Conservation (phyloP, 225 moss, liverwort and hornwort species). For the Thuidium tamariscinum region DNA sequence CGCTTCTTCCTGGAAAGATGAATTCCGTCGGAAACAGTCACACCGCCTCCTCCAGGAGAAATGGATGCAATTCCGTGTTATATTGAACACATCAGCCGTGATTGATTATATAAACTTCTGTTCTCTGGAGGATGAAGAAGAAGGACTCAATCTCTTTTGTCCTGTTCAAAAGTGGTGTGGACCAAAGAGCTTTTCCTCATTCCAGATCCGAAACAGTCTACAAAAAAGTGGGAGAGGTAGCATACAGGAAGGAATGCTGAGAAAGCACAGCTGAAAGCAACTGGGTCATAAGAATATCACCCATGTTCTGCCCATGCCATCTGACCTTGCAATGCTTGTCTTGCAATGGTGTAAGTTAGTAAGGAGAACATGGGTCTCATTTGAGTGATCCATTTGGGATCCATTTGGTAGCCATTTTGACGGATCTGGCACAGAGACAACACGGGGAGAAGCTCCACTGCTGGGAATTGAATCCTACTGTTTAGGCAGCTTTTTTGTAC, state of each 20-base stretch:
- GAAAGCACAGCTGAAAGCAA: neutral
- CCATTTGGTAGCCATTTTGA: neutral
- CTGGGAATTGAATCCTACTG: neutral
- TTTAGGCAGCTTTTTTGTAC: neutral
- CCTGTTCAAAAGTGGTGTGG: too few relatives aligned
- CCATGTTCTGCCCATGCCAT: neutral
- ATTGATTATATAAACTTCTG: neutral
- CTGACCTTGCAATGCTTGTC: too few relatives aligned
- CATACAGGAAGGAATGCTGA: neutral
- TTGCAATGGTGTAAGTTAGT: too few relatives aligned
- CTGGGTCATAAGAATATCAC: neutral
- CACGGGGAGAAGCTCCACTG: neutral
- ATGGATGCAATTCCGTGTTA: neutral
- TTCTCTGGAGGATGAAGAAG: neutral
- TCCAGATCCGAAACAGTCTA: neutral
- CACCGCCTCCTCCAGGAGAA: neutral
- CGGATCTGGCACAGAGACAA: neutral
- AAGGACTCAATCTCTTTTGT: neutral
- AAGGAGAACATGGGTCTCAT: neutral
- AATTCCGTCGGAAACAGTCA: neutral
- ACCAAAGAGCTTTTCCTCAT: neutral
- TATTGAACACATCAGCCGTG: neutral
- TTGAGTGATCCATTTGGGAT: too few relatives aligned
- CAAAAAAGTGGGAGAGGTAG: neutral
- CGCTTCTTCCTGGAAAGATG: conserved; percentile 11